Percentiles rank a stretch among this genome's conserved stretches.
Conservation (phyloP, 257 asterid species). For the Forsythia viridissima region DNA sequence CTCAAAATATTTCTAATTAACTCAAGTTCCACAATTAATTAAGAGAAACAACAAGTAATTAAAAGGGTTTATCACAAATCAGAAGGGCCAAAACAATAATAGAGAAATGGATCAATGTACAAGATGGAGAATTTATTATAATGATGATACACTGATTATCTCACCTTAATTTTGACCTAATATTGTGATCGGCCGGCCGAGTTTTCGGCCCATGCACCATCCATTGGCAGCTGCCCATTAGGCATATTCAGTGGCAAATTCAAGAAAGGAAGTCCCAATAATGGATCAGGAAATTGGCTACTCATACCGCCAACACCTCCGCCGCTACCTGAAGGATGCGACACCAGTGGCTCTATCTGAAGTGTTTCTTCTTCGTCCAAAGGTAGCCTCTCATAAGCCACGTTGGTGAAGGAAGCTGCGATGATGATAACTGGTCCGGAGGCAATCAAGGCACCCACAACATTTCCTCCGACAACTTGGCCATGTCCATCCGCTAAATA, state of each 20-base stretch:
- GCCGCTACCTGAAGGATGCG: not conserved
- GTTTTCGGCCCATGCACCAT: not conserved
- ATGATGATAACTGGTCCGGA: not conserved
- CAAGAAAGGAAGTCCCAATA: not conserved
- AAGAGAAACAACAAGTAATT: not conserved
- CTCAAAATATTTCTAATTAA: not conserved
- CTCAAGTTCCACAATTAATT: not conserved
- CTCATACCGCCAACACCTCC: not conserved
- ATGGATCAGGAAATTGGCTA: not conserved
- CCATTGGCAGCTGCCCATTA: not conserved
- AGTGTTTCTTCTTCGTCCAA: not conserved
- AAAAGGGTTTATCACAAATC: not conserved
- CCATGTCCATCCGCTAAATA: not conserved
- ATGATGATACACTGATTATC: too few relatives aligned
- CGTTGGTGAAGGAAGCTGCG: not conserved
- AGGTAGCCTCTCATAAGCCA: not conserved
- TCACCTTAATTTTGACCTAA: not conserved
- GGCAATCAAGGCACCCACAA: not conserved
- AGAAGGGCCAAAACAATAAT: not conserved
- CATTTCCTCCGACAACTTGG: not conserved
- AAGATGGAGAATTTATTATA: too few relatives aligned
- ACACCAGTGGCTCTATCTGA: not conserved
- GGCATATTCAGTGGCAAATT: not conserved
- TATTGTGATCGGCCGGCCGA: not conserved
- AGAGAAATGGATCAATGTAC: not conserved